Percentiles rank a stretch among this genome's conserved stretches.
Conservation (phyloP, 768 basidiomycete genomes). For the Collybiopsis confluens region DNA sequence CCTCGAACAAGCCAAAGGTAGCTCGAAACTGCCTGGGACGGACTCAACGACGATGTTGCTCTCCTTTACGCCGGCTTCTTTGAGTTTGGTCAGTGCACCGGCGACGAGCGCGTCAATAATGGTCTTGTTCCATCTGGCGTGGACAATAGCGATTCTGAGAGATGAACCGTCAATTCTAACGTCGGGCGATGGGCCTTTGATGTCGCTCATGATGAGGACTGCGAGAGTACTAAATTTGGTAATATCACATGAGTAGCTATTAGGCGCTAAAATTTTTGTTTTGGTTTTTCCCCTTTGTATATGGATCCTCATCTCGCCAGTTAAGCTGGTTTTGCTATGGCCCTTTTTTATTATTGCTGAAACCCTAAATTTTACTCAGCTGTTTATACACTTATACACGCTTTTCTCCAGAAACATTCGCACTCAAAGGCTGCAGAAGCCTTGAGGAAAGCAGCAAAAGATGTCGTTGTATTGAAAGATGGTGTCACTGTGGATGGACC, state of each 20-base stretch:
- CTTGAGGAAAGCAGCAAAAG: constrained; percentile 69
- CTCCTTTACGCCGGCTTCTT: constrained; percentile 81
- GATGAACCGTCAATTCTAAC: constrained; percentile 71
- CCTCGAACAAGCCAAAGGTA: constrained; percentile 86
- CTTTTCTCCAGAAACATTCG: constrained; percentile 62
- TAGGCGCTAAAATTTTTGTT: background rate
- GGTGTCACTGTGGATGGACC: constrained; percentile 42
- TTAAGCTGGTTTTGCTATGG: no score
- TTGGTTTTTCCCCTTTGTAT: background rate
- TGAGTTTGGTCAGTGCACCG: constrained; percentile 77
- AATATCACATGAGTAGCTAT: background rate
- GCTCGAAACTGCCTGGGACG: constrained; percentile 93
- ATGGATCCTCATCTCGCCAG: constrained; percentile 56
- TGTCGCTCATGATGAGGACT: constrained; percentile 31
- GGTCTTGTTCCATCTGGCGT: constrained; percentile 91
- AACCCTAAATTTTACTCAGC: constrained; percentile 33
- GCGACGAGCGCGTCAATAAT: constrained; percentile 83
- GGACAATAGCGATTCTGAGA: constrained; percentile 87
- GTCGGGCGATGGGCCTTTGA: constrained; percentile 74
- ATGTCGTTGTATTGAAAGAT: constrained; percentile 57
- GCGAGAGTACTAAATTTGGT: background rate
- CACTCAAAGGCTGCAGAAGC: constrained; percentile 71
- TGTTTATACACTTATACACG: constrained; percentile 72
- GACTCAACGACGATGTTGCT: constrained; percentile 87
- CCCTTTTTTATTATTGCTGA: background rate